Evolutionary conservation across 106 monocot genomes (phyloP).

Genomic region (Dioscorea alata): DNA sequence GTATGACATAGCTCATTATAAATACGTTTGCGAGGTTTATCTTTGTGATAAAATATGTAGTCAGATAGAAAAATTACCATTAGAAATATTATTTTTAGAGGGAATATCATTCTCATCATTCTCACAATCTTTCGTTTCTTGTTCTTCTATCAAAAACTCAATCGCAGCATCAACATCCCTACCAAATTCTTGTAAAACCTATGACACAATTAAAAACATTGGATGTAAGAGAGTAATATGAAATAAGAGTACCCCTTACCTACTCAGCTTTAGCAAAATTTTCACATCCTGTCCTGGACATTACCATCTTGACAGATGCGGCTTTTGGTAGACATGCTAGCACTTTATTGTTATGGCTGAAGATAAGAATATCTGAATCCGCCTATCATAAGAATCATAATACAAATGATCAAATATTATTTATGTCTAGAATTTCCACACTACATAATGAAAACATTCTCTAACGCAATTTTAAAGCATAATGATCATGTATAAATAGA

Average conservation of each 20-base stretch:
- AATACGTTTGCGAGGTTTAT: no score
- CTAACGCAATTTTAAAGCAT: no score
- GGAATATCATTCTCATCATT: slow-evolving; percentile 6
- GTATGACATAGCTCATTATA: no score
- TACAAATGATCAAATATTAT: no score
- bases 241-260: slow-evolving; percentile 17
- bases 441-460: no score
- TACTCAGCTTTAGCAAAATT: slow-evolving; percentile 37
- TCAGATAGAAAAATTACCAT: not conserved
- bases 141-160: slow-evolving; percentile 76
- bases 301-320: slow-evolving; percentile 54
- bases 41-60: not conserved
- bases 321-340: slow-evolving; percentile 22
- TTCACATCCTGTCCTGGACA: slow-evolving; percentile 58
- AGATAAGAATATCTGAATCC: slow-evolving; percentile 42
- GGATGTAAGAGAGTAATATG: no score
- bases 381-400: slow-evolving; percentile 21
- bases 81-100: not conserved
- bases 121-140: slow-evolving; percentile 10
- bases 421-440: no score
- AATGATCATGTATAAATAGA: not conserved
- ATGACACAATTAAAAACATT: not conserved
- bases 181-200: slow-evolving; percentile 71
- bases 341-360: slow-evolving; percentile 19
- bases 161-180: slow-evolving; percentile 84